Evolutionary conservation across 1,284 basidiomycete species (phyloP), one percentile per base, ranked within the genome.

Genomic region (Phellinidium pouzarii): DNA sequence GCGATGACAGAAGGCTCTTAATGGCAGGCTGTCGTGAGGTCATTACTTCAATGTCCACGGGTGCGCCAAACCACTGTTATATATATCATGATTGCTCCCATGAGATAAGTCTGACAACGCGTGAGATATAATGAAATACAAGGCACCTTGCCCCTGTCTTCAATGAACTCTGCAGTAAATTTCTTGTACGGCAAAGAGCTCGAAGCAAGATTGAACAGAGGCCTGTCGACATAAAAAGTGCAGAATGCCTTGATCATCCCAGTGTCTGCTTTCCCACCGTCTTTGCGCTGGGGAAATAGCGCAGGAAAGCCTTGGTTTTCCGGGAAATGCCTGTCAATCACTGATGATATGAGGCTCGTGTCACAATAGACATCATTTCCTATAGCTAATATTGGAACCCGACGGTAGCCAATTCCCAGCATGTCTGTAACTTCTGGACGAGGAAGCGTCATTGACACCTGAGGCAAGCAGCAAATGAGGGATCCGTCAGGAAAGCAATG

Each of bases 331-430:
- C 72, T 70, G 59, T 80, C 60, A 9, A 61, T 26, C 20, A 48
- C 57, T 7, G 48, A n/a, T 9, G 44, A 25, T 9, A 61, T 59
- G 19, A 60, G 47, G 26, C 67, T 70, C 12, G 74, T 76, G 62
- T 79, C 78, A 57, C 74, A 75, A 60, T 77, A 77, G 1, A 79
- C 68, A 58, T 80, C 77, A 55, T 75, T 76, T 4, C 78, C 78
- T 47, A 80, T 77, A 14, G 78, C 74, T 1, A 79, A 67, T n/a
- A 80, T 66, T 12, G 78, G 78, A 25, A 80, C 78, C 23, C 75
- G 71, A 14, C 78, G 74, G 61, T 80, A 80, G 34, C 64, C 63
- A 14, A 80, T 64, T 8, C 53, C 78, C 12, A 80, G 65, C 1
- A 71, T 59, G 19, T 73, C 71, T 40, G 74, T 71, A 48, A 82